These are phyloP conservation scores for Waltergamsia citrina DNA, from an alignment of 2,329 filamentous ascomycete species.

Conservation along the genomic window DNA sequence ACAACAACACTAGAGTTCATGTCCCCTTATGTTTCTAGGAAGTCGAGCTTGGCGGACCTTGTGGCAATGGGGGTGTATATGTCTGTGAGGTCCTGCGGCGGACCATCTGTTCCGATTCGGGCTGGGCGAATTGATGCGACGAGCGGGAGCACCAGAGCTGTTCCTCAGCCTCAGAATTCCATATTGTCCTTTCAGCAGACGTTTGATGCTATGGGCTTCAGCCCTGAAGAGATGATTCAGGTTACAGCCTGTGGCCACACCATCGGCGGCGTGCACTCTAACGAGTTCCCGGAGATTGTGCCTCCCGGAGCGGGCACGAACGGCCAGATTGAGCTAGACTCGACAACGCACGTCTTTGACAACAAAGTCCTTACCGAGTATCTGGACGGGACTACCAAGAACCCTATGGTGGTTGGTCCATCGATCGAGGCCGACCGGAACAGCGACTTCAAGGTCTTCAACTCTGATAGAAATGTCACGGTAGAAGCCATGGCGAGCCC, in stretches of 20 bases:
- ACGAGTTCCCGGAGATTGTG: slow-evolving; percentile 43
- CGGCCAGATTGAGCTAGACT: slow-evolving; percentile 35
- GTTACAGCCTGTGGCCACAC: slow-evolving; percentile 52
- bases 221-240: slow-evolving; percentile 46
- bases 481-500: slow-evolving; percentile 35
- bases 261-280: slow-evolving; percentile 47
- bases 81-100: slow-evolving; percentile 49
- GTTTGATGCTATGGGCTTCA: slow-evolving; percentile 50
- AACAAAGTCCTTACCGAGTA: slow-evolving; percentile 49
- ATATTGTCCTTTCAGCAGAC: slow-evolving; percentile 40
- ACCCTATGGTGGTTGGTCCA: slow-evolving; percentile 45
- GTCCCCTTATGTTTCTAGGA: slow-evolving; percentile 39
- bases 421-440: slow-evolving; percentile 33
- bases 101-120: slow-evolving; percentile 42
- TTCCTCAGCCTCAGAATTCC: slow-evolving; percentile 49
- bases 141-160: slow-evolving; percentile 32
- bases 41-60: slow-evolving; percentile 45
- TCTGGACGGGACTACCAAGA: slow-evolving; percentile 39
- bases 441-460: slow-evolving; percentile 48
- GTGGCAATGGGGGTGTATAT: slow-evolving; percentile 49
- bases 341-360: slow-evolving; percentile 39
- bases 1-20: slow-evolving; percentile 42
- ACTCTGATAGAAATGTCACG: slow-evolving; percentile 44
- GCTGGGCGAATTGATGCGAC: slow-evolving; percentile 46
- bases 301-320: slow-evolving; percentile 29